Conservation (phyloP, 179 eudicot species). For the Silene noctiflora region DNA sequence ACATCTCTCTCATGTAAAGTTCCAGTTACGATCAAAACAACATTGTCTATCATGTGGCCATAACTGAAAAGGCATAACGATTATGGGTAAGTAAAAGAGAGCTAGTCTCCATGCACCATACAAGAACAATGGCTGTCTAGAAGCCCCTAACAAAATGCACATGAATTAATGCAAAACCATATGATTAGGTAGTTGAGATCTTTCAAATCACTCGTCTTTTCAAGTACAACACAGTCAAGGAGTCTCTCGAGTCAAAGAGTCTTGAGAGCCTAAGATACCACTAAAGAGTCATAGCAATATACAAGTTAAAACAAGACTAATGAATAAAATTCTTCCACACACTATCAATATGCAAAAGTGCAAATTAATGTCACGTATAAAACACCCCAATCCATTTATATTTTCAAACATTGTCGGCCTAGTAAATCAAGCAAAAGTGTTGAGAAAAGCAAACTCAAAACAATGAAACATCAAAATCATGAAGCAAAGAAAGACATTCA, state of each 20-base stretch:
- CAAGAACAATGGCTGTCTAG: neutral
- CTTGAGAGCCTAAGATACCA: neutral
- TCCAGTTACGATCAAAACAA: conserved; percentile 95
- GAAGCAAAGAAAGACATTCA: neutral
- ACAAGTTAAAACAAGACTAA: too few species aligned
- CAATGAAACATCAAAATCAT: neutral
- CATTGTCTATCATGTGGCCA: conserved; percentile 99
- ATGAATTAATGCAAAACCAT: too few species aligned
- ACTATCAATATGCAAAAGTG: neutral
- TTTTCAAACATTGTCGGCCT: too few species aligned
- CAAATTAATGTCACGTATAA: neutral
- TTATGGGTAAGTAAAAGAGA: neutral
- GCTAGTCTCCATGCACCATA: conserved; percentile 5
- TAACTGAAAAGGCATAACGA: conserved; percentile 42
- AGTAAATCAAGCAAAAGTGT: neutral
- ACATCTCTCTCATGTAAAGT: conserved; percentile 99
- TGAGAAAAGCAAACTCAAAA: neutral
- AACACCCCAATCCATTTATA: too few species aligned
- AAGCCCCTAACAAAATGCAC: neutral
- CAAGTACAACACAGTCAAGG: neutral
- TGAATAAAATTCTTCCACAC: too few species aligned
- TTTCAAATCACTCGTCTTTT: neutral
- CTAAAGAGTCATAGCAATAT: too few species aligned
- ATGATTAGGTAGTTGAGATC: neutral
- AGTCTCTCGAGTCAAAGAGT: neutral